These are phyloP conservation scores for Penicillium chermesinum DNA, from an alignment of 495 filamentous ascomycete species.

Conservation along the genomic window DNA sequence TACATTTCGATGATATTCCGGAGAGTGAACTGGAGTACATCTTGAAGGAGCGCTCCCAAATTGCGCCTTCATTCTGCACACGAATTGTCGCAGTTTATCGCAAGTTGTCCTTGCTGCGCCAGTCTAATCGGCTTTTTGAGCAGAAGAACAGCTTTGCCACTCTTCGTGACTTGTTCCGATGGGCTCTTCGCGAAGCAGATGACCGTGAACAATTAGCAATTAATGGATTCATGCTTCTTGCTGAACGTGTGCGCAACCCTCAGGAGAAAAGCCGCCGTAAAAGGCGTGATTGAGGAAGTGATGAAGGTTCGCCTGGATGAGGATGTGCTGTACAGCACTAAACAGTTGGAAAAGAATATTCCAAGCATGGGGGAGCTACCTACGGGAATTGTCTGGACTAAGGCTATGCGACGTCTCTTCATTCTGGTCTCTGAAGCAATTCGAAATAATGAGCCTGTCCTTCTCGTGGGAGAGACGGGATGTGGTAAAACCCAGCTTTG, in stretches of 20 bases:
- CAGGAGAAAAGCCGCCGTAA: constrained; percentile 82
- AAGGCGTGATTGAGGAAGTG: constrained; percentile 82
- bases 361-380: constrained; percentile 35
- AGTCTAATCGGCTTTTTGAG: constrained; percentile 87
- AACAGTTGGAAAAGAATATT: constrained; percentile 45
- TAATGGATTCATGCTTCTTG: constrained; percentile 94
- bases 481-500: constrained; percentile 97
- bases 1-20: constrained; percentile 98
- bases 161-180: constrained; percentile 90
- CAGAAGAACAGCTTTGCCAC: constrained; percentile 98
- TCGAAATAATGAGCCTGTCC: constrained; percentile 85
- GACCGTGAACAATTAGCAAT: constrained; percentile 81
- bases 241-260: constrained; percentile 85
- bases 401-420: constrained; percentile 86
- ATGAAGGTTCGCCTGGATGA: constrained; percentile 83
- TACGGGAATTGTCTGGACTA: constrained; percentile 81
- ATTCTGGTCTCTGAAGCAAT: constrained; percentile 79
- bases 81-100: constrained; percentile 92
- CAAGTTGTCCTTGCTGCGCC: constrained; percentile 80
- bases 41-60: constrained; percentile 77
- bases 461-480: constrained; percentile 93
- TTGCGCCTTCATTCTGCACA: constrained; percentile 84
- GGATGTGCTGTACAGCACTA: constrained; percentile 62
- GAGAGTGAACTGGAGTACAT: constrained; percentile 93
- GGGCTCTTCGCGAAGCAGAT: constrained; percentile 84